Percentiles rank a stretch among this genome's conserved stretches.
Evolutionary conservation across 108 stramenopile genomes (phyloP).

Genomic region (Skeletonema costatum): DNA sequence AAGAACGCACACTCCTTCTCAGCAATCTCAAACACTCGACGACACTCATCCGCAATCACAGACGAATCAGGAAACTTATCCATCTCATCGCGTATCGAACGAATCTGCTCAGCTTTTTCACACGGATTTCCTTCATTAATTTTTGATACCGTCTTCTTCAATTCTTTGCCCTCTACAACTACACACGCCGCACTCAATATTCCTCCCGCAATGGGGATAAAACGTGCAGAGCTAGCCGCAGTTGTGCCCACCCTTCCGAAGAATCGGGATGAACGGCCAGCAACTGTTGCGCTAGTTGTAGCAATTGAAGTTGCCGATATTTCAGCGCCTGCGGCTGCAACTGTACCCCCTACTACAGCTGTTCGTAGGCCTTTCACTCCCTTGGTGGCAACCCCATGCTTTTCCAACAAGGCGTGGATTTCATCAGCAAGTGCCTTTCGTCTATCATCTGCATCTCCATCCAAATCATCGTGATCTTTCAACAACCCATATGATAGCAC

Average conservation of each 20-base stretch:
- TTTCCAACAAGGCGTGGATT: slow-evolving; percentile 28
- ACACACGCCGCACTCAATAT: slow-evolving; percentile 37
- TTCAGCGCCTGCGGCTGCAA: slow-evolving; percentile 3
- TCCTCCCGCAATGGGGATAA: slow-evolving; percentile 41
- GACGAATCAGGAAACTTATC: slow-evolving; percentile 35
- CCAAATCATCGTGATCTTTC: background rate
- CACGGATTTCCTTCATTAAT: slow-evolving; percentile 48
- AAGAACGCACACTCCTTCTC: slow-evolving; percentile 8
- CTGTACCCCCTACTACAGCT: background rate
- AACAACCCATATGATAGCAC: slow-evolving; percentile 65
- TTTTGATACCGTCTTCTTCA: slow-evolving; percentile 32
- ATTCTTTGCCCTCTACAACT: slow-evolving; percentile 36
- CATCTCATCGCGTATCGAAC: slow-evolving; percentile 25
- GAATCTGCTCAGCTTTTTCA: slow-evolving; percentile 36
- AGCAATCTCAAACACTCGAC: slow-evolving; percentile 27
- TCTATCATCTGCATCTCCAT: slow-evolving; percentile 1
- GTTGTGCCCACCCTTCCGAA: slow-evolving; percentile 39
- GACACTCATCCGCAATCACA: slow-evolving; percentile 42
- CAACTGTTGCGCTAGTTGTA: slow-evolving; percentile 8
- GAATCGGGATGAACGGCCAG: slow-evolving; percentile 32
- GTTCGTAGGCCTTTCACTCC: background rate
- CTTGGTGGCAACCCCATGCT: slow-evolving; percentile 10
- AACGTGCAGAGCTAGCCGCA: slow-evolving; percentile 16
- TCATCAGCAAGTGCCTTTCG: slow-evolving; percentile 13
- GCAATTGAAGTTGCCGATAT: background rate